Evolutionary conservation across 176 grass and related monocot species (phyloP), one percentile per base, ranked within the genome.

Genomic region (Poa annua): DNA sequence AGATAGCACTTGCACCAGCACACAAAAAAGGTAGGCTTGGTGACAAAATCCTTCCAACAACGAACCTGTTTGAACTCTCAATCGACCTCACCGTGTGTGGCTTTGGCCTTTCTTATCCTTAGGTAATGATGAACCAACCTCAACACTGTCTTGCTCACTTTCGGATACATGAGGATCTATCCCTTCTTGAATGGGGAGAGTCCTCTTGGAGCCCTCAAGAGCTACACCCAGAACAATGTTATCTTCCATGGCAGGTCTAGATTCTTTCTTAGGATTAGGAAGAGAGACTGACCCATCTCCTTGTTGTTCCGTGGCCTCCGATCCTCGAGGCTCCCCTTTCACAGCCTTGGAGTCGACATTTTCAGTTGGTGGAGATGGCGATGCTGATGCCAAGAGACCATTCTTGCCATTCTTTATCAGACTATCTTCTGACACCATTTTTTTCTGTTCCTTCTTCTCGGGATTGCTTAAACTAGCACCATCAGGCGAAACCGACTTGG

Each of bases 151-250:
- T 32, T 81, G 79, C 62, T 96, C 93, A 7, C 75, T 86, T 45
- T 96, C 92, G 69, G 85, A 87, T 75, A 89, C 77, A 70, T 87
- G 53, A 59, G 86, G 75, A 32, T 85, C 80, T 77, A 71, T 88
- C 47, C 87, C 89, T 81, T 92, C 91, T 85, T 96, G 89, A n/a
- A 96, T 94, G 68, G 93, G 93, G 20, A 99, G 84, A 21, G 96
- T 99, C 56, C 93, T 87, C 83, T 94, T 99, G 25, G 96, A 99
- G 41, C 96, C 96, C 35, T 92, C 91, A 71, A 99, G 91, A 47
- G 96, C 96, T 24, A 99, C 81, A 26, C 96, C 96, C 49, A 99
- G 83, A 48, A 99, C 91, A 88, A 99, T 96, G 81, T 99, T 99
- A 76, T 94, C 91, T 84, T 92, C 93, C 80, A 94, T 87, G 66